Evolutionary conservation across 2,329 filamentous ascomycete genomes (phyloP), one percentile per base, ranked within the genome.

Genomic region (Magnaporthiopsis rhizophila): DNA sequence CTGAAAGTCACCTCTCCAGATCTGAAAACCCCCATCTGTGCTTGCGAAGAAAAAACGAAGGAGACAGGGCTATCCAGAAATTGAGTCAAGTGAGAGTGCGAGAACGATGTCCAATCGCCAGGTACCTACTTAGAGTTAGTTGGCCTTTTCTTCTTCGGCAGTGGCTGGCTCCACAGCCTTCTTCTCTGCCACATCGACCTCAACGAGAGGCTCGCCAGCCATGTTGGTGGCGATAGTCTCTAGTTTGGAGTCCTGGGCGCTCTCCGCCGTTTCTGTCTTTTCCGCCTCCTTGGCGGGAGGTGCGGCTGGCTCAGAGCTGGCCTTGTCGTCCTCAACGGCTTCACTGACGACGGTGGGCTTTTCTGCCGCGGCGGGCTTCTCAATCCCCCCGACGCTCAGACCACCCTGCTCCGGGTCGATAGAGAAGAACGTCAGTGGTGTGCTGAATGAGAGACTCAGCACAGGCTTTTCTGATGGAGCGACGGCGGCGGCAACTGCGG

Each of bases 351-450:
- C 2, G 57, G 30, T 12, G 30, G 9, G n/a, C 61, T 62, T 34
- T 4, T 24, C 61, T 28, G 24, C 45, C 24, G 28, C 18, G 11
- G 18, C 59, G 61, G 66, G 38, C 30, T 64, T 66, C 30, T 62
- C 57, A 0, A 13, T 26, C 61, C 65, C 66, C n/a, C 68, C 73
- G 28, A 80, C 73, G 9, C 77, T 74, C 64, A 84, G 69, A 9
- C 76, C 74, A 36, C 82, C 79, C 67, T 81, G 77, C 30, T 84
- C 78, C 11, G 79, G 75, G 58, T 83, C 80, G 64, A 86, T 80
- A 62, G 80, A 81, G 74, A 80, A 87, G 45, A 83, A 68, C 0
- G 79, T 82, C 53, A 79, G 75, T 0, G 82, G 76, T 32, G 75
- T 71, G 0, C 79, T 81, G 66, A 86, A 80, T 24, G 75, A 77